These are phyloP conservation scores for Amanita rimosa DNA, from an alignment of 768 basidiomycete genomes.

Conservation along the genomic window DNA sequence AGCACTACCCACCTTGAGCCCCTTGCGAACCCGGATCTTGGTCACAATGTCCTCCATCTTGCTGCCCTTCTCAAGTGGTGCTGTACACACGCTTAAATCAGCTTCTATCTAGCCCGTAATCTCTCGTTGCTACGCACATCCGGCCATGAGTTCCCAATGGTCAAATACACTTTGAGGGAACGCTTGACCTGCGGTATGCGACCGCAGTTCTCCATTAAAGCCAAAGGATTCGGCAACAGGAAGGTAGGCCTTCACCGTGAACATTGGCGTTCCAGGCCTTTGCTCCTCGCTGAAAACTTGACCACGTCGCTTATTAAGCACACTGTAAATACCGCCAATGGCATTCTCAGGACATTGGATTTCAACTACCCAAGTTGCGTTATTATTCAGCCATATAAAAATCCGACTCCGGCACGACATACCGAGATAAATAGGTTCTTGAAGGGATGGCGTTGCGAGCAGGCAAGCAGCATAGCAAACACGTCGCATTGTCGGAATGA, in stretches of 20 bases:
- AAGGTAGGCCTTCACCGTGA: constrained; percentile 96
- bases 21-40: constrained; percentile 83
- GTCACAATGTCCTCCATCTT: constrained; percentile 82
- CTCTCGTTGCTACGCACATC: constrained; percentile 39
- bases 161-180: constrained; percentile 96
- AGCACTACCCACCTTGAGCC: constrained; percentile 62
- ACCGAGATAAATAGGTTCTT: constrained; percentile 96
- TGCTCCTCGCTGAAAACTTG: constrained; percentile 99
- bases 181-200: constrained; percentile 90
- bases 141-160: constrained; percentile 82
- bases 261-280: constrained; percentile 95
- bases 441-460: constrained; percentile 82
- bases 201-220: constrained; percentile 93
- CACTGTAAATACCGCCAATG: constrained; percentile 94
- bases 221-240: constrained; percentile 92
- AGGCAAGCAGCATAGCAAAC: constrained; percentile 93
- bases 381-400: not conserved
- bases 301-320: constrained; percentile 93
- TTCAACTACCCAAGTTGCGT: constrained; percentile 51
- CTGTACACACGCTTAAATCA: constrained; percentile 20
- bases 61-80: constrained; percentile 81
- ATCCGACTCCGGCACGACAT: constrained; percentile 11
- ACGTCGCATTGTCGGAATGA: constrained; percentile 95
- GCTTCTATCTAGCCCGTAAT: not conserved
- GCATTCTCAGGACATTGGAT: constrained; percentile 97